These are phyloP conservation scores for Sutorius australiensis DNA, from an alignment of 768 basidiomycete species.

Conservation along the genomic window DNA sequence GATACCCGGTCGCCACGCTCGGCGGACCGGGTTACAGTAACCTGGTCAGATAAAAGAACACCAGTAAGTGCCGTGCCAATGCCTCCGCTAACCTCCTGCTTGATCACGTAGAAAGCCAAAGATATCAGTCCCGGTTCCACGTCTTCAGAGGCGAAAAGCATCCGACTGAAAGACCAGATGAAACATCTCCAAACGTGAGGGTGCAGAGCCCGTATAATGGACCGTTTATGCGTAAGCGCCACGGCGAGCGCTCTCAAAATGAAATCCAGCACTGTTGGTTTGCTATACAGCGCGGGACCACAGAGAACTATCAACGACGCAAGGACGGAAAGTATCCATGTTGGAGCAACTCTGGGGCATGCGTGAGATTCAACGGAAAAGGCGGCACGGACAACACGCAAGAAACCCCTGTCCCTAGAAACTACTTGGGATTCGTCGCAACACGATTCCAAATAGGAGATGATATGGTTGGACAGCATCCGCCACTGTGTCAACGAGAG, in stretches of 20 bases:
- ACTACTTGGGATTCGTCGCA: conserved; percentile 5
- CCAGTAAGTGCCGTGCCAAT: conserved; percentile 41
- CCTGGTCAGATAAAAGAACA: conserved; percentile 32
- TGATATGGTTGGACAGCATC: conserved; percentile 25
- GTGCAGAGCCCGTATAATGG: conserved; percentile 36
- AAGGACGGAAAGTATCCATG: conserved; percentile 44
- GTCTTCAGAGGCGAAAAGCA: conserved; percentile 26
- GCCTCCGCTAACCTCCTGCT: conserved; percentile 44
- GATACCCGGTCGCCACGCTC: conserved; percentile 25
- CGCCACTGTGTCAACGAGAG: conserved; percentile 28
- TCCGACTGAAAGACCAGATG: conserved; percentile 51
- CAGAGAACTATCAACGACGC: conserved; percentile 48
- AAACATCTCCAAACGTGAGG: conserved; percentile 51
- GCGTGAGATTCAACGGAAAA: conserved; percentile 22
- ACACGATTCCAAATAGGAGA: conserved; percentile 22
- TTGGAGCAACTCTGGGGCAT: conserved; percentile 28
- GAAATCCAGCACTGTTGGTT: conserved; percentile 36
- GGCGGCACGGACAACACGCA: conserved; percentile 25
- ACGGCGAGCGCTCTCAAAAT: conserved; percentile 34
- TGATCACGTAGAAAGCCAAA: conserved; percentile 40
- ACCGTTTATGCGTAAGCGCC: conserved; percentile 33
- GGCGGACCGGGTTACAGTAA: neutral
- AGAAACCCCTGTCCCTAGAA: conserved; percentile 18
- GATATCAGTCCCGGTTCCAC: conserved; percentile 29
- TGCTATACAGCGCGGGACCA: conserved; percentile 42